phyloP scores from a whole-genome alignment of 352 stramenopile species.

The Globisporangium megalacanthum region DNA sequence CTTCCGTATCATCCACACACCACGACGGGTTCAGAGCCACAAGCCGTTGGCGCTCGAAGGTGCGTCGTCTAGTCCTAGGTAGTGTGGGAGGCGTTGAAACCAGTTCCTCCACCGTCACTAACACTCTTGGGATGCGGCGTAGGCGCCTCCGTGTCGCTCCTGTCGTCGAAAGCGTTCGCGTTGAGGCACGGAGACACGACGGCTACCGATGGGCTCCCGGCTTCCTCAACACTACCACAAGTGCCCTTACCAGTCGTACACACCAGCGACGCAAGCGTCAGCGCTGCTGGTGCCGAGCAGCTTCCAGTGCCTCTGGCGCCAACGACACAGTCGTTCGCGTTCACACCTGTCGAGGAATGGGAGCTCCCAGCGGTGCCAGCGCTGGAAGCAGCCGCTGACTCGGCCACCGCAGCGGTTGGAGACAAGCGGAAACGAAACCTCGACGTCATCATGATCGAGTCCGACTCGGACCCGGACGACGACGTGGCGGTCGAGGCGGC shows the following conservation, averaged over 20 bases:
- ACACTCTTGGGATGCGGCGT: too few species aligned
- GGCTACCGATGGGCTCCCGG: too few species aligned
- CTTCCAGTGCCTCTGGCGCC: too few species aligned
- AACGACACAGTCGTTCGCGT: neutral
- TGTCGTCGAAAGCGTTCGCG: too few species aligned
- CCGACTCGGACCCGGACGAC: constrained; percentile 34
- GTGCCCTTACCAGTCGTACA: too few species aligned
- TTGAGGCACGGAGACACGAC: too few species aligned
- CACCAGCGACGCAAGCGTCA: too few species aligned
- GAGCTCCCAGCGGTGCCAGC: neutral
- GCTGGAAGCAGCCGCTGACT: neutral
- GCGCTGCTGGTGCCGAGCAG: too few species aligned
- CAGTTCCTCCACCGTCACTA: too few species aligned
- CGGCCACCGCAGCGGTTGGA: neutral
- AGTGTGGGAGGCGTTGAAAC: too few species aligned
- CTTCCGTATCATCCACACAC: constrained; percentile 40
- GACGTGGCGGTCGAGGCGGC: neutral
- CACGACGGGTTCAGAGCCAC: constrained; percentile 26
- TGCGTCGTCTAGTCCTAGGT: constrained; percentile 4
- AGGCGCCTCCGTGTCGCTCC: too few species aligned
- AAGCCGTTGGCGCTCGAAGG: constrained; percentile 37
- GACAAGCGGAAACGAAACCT: constrained; percentile 2
- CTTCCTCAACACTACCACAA: too few species aligned
- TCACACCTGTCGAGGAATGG: neutral
- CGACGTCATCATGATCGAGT: constrained; percentile 63